phyloP scores from a whole-genome alignment of 2,329 filamentous ascomycete genomes.

The Thelonectria olida region DNA sequence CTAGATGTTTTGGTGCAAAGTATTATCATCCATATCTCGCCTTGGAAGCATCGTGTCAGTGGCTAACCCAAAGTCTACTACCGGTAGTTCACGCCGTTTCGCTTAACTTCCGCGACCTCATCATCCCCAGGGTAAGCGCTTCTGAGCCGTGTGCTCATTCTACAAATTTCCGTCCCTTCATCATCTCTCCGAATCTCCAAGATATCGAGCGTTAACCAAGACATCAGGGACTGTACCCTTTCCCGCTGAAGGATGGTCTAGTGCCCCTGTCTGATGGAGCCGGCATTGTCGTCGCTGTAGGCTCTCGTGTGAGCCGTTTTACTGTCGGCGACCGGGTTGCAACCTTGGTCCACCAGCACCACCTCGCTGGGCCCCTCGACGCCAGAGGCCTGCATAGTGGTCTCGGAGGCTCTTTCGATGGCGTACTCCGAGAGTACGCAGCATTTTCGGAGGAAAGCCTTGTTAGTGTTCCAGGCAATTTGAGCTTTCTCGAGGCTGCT shows the following conservation, averaged over 20 bases:
- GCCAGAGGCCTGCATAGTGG: background rate
- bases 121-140: no score
- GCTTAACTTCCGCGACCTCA: slow-evolving; percentile 20
- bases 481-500: slow-evolving; percentile 58
- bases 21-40: no score
- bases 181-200: no score
- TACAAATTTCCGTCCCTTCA: no score
- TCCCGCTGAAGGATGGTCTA: background rate
- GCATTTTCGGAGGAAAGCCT: background rate
- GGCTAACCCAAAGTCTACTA: no score
- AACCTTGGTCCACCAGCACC: background rate
- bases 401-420: background rate
- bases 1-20: no score
- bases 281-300: background rate
- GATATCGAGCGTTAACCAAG: no score
- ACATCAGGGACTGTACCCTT: slow-evolving; percentile 12
- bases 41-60: no score
- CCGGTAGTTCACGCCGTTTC: slow-evolving; percentile 22
- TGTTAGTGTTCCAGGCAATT: slow-evolving; percentile 54
- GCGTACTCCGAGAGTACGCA: background rate
- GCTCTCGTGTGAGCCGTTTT: background rate
- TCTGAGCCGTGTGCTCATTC: no score
- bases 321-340: background rate
- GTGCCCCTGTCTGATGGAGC: slow-evolving; percentile 12
- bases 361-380: background rate